Evolutionary conservation across 2,329 filamentous ascomycete species (phyloP).

Genomic region (Aspergillus niger): DNA sequence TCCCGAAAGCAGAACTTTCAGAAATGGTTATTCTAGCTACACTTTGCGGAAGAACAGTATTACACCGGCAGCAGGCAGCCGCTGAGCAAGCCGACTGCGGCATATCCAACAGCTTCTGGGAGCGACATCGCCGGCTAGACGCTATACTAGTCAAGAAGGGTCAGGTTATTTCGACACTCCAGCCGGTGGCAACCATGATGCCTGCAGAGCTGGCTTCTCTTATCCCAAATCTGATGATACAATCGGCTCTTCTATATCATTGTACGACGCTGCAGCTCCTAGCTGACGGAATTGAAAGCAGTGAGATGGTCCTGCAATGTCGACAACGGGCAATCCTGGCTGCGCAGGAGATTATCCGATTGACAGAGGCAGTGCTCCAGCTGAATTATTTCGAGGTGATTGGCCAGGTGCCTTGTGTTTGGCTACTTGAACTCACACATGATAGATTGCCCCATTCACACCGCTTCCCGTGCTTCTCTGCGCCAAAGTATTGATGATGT

Average conservation of each 20-base stretch:
- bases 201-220: neutral
- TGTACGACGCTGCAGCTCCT: neutral
- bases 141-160: neutral
- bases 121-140: conserved; percentile 1
- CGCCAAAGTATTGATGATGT: neutral
- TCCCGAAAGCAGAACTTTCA: conserved; percentile 18
- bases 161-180: neutral
- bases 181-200: neutral
- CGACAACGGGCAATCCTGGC: conserved; percentile 9
- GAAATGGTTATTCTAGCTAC: conserved; percentile 29
- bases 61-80: neutral
- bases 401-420: neutral
- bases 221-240: neutral
- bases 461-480: conserved; percentile 6
- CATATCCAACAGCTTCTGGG: neutral
- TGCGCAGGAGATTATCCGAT: conserved; percentile 18
- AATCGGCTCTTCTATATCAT: conserved; percentile 1
- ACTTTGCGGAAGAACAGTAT: conserved; percentile 9
- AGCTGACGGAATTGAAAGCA: neutral
- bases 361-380: conserved; percentile 12
- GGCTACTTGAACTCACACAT: neutral
- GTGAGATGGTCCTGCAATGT: neutral
- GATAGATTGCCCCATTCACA: conserved; percentile 8
- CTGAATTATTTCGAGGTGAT: conserved; percentile 17
- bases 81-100: neutral